Evolutionary conservation across 208 protist species (phyloP), one percentile per base, ranked within the genome.

Genomic region (Leishmania martiniquensis): DNA sequence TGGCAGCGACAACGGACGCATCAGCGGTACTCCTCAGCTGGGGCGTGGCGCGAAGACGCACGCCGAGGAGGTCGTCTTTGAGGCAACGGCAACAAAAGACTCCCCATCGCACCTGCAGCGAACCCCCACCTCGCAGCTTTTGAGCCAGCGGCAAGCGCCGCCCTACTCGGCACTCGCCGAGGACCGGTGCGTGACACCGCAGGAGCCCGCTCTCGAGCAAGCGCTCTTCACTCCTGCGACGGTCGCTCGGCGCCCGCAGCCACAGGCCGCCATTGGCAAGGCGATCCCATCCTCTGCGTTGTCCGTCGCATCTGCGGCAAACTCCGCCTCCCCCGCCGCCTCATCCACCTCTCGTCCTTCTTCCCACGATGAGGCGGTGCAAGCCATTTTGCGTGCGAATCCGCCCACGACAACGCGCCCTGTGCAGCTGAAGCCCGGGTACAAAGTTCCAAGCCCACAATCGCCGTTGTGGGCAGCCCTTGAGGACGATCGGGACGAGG

Each of bases 351-450:
- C 80, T n/a, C 80, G 80, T 47, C 59, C 42, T n/a, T 84, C 80
- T 32, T 47, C 70, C 34, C 80, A 84, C 44, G 80, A 84, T 70
- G 75, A 68, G 22, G 77, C 84, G 0, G 84, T 90, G 76, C 77
- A 75, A 7, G 84, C 86, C 2, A 87, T 90, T 29, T 49, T 86
- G 63, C 73, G 71, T 37, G 73, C 78, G 39, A 85, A 91, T 39
- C 91, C 91, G 15, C 82, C 88, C 60, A 95, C 88, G n/a, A 83
- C 84, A 22, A 91, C 91, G n/a, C 91, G 91, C 13, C 72, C 74
- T 0, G 75, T 87, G 39, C 69, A 85, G 37, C 66, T 86, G 29
- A 78, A 82, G 78, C 80, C 79, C 4, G 89, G 91, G 15, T 90
- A 85, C 75, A 77, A 63, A 7, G 22, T 83, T 17, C 91, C 91